Percentiles rank a stretch among this genome's conserved stretches.
phyloP scores from a whole-genome alignment of 139 green algal genomes.

The Asterochloris sp. region DNA sequence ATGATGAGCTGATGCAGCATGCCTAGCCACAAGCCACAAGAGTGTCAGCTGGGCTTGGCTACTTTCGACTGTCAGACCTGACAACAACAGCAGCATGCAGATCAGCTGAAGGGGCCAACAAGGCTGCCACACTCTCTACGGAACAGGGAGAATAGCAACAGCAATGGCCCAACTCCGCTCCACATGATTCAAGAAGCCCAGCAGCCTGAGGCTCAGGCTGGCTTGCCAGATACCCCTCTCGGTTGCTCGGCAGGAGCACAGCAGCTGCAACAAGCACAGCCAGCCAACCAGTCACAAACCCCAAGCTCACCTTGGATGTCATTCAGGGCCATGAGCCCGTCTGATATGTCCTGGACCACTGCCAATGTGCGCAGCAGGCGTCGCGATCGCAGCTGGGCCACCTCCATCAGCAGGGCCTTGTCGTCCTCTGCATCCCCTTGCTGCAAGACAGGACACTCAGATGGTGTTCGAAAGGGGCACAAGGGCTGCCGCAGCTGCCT shows the following conservation, averaged over 20 bases:
- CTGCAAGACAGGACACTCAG: background rate
- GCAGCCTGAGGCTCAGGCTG: background rate
- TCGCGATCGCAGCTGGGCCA: slow-evolving; percentile 37
- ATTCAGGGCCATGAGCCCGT: slow-evolving; percentile 57
- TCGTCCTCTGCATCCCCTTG: slow-evolving; percentile 22
- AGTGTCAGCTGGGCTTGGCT: no score
- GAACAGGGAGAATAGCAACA: background rate
- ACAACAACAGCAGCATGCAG: no score
- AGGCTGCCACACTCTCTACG: background rate
- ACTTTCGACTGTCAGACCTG: no score
- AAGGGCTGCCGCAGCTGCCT: no score
- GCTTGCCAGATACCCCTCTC: no score
- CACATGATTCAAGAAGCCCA: background rate
- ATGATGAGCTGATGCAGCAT: background rate
- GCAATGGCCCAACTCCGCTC: background rate
- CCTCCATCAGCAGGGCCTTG: slow-evolving; percentile 29
- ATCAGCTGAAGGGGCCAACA: background rate
- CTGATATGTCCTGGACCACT: slow-evolving; percentile 73
- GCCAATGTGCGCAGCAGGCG: slow-evolving; percentile 53
- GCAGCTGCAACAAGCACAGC: background rate
- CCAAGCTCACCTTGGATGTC: slow-evolving; percentile 51
- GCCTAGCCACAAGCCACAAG: background rate
- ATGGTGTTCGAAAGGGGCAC: background rate
- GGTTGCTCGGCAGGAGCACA: no score
- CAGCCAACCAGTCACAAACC: background rate